phyloP scores from a whole-genome alignment of 208 protist genomes.

The Trypanosoma theileri region DNA sequence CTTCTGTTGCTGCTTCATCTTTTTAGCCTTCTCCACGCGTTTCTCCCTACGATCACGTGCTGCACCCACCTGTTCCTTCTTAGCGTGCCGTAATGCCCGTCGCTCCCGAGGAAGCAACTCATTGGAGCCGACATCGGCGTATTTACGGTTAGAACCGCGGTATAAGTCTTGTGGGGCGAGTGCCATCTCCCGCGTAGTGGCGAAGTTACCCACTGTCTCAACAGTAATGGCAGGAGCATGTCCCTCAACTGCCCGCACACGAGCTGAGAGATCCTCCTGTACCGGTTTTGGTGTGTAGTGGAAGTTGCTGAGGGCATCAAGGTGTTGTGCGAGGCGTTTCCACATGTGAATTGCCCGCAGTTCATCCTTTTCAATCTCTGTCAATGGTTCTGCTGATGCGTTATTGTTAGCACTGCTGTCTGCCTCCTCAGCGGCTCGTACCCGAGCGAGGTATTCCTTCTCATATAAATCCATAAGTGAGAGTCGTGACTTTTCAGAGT shows the following conservation, averaged over 20 bases:
- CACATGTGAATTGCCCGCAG: conserved; percentile 91
- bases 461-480: conserved; percentile 92
- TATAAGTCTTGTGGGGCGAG: conserved; percentile 90
- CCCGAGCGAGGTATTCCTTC: conserved; percentile 87
- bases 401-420: conserved; percentile 26
- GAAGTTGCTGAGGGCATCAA: conserved; percentile 92
- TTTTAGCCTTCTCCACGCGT: conserved; percentile 41
- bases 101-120: conserved; percentile 77
- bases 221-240: conserved; percentile 83
- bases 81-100: conserved; percentile 69
- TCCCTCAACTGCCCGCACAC: conserved; percentile 82
- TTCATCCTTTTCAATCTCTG: conserved; percentile 90
- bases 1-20: conserved; percentile 8
- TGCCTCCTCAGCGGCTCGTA: conserved; percentile 61
- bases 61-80: conserved; percentile 60
- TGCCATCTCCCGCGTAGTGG: conserved; percentile 69
- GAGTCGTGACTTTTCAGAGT: conserved; percentile 88
- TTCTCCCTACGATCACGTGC: conserved; percentile 36
- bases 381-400: conserved; percentile 71
- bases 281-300: conserved; percentile 89
- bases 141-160: conserved; percentile 55
- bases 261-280: conserved; percentile 80
- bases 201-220: conserved; percentile 83
- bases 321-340: conserved; percentile 83
- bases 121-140: conserved; percentile 63